Evolutionary conservation across 1,284 basidiomycete species (phyloP).

Genomic region (Puccinia horiana): DNA sequence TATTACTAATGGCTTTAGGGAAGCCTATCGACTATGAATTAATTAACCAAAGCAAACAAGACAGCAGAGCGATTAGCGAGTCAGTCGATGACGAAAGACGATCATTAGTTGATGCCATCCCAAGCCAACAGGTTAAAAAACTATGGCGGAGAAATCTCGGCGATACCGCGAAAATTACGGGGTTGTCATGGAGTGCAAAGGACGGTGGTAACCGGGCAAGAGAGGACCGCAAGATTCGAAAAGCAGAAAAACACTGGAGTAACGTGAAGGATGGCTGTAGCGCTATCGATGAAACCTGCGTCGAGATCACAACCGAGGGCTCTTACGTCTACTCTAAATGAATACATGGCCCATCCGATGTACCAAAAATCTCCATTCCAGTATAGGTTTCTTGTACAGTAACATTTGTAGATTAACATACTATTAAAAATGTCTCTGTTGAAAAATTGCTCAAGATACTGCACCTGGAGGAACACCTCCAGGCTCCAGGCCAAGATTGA

Average conservation of each 20-base stretch:
- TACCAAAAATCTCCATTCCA: neutral
- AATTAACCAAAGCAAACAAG: neutral
- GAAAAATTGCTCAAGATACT: too few species aligned
- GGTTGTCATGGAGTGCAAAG: neutral
- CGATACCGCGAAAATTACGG: neutral
- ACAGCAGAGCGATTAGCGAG: neutral
- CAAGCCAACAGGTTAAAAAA: neutral
- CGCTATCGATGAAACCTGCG: neutral
- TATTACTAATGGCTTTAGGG: neutral
- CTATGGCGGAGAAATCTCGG: neutral
- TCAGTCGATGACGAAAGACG: neutral
- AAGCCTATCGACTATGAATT: neutral
- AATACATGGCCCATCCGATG: neutral
- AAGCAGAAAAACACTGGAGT: neutral
- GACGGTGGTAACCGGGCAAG: neutral
- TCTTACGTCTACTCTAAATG: neutral
- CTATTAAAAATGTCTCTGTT: too few species aligned
- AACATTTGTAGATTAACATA: neutral
- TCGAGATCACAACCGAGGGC: neutral
- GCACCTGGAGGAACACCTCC: too few species aligned
- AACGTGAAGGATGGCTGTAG: neutral
- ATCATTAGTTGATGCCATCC: neutral
- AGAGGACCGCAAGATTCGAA: neutral
- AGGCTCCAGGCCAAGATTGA: too few species aligned
- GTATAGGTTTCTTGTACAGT: neutral